phyloP scores from a whole-genome alignment of 2,329 filamentous ascomycete species.

The Aspergillus luchuensis region DNA sequence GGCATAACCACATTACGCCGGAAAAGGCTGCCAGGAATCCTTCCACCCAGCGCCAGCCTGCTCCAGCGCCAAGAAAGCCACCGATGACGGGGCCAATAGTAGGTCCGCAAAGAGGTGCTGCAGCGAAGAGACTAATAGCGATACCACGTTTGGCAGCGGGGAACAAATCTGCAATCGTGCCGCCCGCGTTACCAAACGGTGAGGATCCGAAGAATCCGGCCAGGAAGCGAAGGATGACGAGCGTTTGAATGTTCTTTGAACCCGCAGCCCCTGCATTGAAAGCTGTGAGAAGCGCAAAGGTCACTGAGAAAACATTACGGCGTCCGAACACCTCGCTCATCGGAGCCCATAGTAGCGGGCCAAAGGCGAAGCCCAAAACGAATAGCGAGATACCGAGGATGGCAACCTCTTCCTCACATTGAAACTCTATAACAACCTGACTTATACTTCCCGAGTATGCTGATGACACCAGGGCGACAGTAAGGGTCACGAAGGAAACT shows the following conservation, averaged over 20 bases:
- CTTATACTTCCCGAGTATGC: constrained; percentile 45
- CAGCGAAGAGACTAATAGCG: constrained; percentile 66
- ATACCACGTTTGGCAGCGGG: constrained; percentile 55
- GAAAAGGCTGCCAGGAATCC: constrained; percentile 66
- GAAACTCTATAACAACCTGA: constrained; percentile 40
- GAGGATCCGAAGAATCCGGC: constrained; percentile 64
- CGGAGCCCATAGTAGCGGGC: constrained; percentile 49
- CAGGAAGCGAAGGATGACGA: constrained; percentile 70
- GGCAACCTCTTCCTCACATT: constrained; percentile 39
- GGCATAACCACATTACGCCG: constrained; percentile 55
- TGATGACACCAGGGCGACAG: constrained; percentile 47
- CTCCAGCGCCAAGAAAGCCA: constrained; percentile 65
- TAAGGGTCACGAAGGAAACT: constrained; percentile 44
- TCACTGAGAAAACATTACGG: constrained; percentile 37
- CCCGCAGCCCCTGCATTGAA: constrained; percentile 66
- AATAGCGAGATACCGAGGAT: constrained; percentile 51
- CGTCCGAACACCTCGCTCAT: constrained; percentile 43
- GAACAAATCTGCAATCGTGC: constrained; percentile 65
- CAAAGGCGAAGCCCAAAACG: constrained; percentile 50
- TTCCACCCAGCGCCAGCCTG: constrained; percentile 72
- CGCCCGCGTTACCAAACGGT: constrained; percentile 63
- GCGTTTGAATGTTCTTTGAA: constrained; percentile 58
- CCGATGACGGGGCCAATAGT: constrained; percentile 66
- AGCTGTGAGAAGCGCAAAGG: constrained; percentile 51
- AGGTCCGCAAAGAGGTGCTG: constrained; percentile 68